phyloP scores from a whole-genome alignment of 306 rosid species.

The Inga oerstediana region DNA sequence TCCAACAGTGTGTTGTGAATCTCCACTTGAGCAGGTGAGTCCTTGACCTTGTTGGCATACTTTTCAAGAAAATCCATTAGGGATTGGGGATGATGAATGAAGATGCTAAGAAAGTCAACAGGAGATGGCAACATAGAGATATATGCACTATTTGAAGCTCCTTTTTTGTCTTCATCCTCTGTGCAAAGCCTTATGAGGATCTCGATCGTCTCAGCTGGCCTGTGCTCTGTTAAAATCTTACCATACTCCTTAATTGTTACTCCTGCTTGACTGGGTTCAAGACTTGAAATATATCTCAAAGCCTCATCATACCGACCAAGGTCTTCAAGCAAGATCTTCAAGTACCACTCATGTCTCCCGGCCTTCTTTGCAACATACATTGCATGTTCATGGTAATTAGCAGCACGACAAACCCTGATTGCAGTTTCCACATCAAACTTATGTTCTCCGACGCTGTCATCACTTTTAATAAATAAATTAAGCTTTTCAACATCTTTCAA shows the following conservation, averaged over 20 bases:
- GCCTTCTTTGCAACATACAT: constrained; percentile 99
- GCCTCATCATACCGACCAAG: constrained; percentile 98
- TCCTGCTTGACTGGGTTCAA: constrained; percentile 92
- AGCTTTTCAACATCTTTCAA: constrained; percentile 94
- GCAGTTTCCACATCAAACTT: constrained; percentile 98
- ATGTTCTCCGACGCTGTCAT: constrained; percentile 81
- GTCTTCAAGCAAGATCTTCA: constrained; percentile 98
- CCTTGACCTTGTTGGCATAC: constrained; percentile 81
- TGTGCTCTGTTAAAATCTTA: constrained; percentile 91
- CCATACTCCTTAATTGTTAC: constrained; percentile 96
- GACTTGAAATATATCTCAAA: constrained; percentile 84
- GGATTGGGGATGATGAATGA: constrained; percentile 85
- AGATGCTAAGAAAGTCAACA: constrained; percentile 94
- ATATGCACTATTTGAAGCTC: constrained; percentile 52
- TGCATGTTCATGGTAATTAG: constrained; percentile 98
- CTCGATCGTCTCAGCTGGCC: constrained; percentile 87
- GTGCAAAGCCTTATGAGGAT: constrained; percentile 91
- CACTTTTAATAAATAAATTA: constrained; percentile 80
- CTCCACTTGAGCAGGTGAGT: constrained; percentile 97
- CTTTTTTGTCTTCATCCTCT: constrained; percentile 71
- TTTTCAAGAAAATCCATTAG: constrained; percentile 96
- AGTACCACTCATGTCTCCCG: constrained; percentile 92
- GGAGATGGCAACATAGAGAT: constrained; percentile 94
- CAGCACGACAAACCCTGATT: constrained; percentile 96
- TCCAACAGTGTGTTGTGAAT: constrained; percentile 94